phyloP scores from a whole-genome alignment of 2,329 filamentous ascomycete species.

The Tolypocladium paradoxum region DNA sequence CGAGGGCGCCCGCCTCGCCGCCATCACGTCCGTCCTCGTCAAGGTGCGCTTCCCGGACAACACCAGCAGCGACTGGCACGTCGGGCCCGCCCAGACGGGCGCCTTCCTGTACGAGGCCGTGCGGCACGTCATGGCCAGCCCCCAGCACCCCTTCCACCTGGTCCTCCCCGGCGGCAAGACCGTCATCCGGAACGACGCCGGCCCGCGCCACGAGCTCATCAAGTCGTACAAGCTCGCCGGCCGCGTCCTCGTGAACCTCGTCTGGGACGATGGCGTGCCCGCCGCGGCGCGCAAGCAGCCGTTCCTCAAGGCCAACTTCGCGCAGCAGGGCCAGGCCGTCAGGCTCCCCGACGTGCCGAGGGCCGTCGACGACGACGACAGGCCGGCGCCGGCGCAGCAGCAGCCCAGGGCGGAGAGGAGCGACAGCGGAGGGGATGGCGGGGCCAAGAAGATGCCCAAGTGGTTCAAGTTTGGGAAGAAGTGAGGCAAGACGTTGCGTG shows the following conservation, averaged over 20 bases:
- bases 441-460: slow-evolving; percentile 46
- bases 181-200: slow-evolving; percentile 34
- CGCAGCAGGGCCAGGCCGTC: slow-evolving; percentile 54
- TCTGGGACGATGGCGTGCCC: slow-evolving; percentile 59
- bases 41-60: slow-evolving; percentile 85
- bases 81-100: slow-evolving; percentile 58
- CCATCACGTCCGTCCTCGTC: slow-evolving; percentile 58
- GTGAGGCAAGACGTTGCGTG: slow-evolving; percentile 20
- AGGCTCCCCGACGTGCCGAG: slow-evolving; percentile 48
- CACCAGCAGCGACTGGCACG: slow-evolving; percentile 61
- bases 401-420: slow-evolving; percentile 23
- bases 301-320: slow-evolving; percentile 48
- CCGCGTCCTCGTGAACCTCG: slow-evolving; percentile 63
- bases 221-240: slow-evolving; percentile 59
- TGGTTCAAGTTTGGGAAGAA: slow-evolving; percentile 70
- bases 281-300: slow-evolving; percentile 40
- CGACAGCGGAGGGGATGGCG: slow-evolving; percentile 26
- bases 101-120: slow-evolving; percentile 66
- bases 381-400: slow-evolving; percentile 9
- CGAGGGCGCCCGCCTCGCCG: slow-evolving; percentile 53
- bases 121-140: slow-evolving; percentile 54
- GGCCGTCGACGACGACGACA: slow-evolving; percentile 29
- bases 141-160: slow-evolving; percentile 59
- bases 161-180: slow-evolving; percentile 48
- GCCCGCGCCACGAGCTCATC: slow-evolving; percentile 50